A percentile compares a stretch with the other conserved stretches of the same genome.
phyloP scores from a whole-genome alignment of 225 moss, liverwort and hornwort genomes.

The Marchantia polymorpha region DNA sequence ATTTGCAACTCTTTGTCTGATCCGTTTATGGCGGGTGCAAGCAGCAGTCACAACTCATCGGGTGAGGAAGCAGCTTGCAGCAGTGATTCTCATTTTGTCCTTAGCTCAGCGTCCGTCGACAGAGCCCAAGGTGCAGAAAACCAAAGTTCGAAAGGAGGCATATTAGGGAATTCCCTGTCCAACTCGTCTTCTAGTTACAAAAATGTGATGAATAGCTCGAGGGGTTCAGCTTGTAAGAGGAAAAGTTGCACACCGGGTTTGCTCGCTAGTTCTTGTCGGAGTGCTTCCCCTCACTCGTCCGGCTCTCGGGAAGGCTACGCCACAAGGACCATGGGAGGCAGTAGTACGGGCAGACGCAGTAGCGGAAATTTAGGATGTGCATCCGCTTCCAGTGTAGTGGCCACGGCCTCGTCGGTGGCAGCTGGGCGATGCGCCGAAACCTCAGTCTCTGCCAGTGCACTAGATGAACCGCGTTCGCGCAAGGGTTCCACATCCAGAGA shows the following conservation, averaged over 20 bases:
- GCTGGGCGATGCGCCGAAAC: slow-evolving; percentile 53
- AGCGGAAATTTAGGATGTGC: slow-evolving; percentile 52
- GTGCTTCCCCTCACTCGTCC: slow-evolving; percentile 55
- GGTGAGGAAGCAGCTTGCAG: slow-evolving; percentile 48
- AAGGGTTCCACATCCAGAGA: slow-evolving; percentile 47
- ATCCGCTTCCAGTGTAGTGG: slow-evolving; percentile 51
- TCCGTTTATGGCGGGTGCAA: slow-evolving; percentile 39
- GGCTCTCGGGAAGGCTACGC: slow-evolving; percentile 52
- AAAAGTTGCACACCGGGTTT: slow-evolving; percentile 71
- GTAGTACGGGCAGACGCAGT: slow-evolving; percentile 52
- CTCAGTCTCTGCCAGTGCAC: slow-evolving; percentile 32
- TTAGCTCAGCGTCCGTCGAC: slow-evolving; percentile 21
- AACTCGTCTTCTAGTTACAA: slow-evolving; percentile 41
- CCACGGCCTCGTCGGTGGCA: slow-evolving; percentile 52
- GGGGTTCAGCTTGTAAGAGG: slow-evolving; percentile 76
- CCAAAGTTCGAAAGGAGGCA: slow-evolving; percentile 41
- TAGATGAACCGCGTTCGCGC: slow-evolving; percentile 53
- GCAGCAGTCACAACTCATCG: slow-evolving; percentile 43
- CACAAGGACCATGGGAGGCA: slow-evolving; percentile 51
- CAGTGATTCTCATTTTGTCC: slow-evolving; percentile 30
- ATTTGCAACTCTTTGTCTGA: slow-evolving; percentile 45
- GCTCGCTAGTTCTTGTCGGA: slow-evolving; percentile 54
- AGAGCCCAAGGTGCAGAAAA: slow-evolving; percentile 39
- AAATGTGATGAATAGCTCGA: slow-evolving; percentile 46
- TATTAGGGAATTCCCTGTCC: slow-evolving; percentile 37